phyloP scores from a whole-genome alignment of 257 asterid species.

The Solanum pinnatisectum region DNA sequence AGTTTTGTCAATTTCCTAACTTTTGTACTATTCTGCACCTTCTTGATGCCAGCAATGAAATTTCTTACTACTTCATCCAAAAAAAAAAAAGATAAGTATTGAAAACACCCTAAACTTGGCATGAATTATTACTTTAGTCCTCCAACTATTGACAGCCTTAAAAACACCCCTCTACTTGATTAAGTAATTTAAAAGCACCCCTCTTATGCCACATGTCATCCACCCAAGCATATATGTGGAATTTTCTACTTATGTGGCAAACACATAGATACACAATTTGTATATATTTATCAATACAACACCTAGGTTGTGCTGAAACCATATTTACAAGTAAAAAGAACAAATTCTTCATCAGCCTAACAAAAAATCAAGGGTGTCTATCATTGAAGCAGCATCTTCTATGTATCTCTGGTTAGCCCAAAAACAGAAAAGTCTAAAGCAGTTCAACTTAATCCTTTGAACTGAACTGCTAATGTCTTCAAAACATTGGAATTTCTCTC shows the following conservation, averaged over 20 bases:
- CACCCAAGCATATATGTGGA: no score
- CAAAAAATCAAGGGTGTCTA: not conserved
- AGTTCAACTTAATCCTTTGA: not conserved
- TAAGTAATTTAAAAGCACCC: no score
- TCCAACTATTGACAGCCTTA: no score
- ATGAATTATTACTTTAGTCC: no score
- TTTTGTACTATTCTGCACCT: not conserved
- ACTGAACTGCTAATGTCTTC: not conserved
- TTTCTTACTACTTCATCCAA: not conserved
- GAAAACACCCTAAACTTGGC: no score
- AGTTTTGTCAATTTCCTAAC: not conserved
- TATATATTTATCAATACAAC: no score
- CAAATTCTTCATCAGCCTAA: not conserved
- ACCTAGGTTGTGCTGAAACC: not conserved
- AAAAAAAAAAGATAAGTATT: no score
- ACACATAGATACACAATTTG: not conserved
- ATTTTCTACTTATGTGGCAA: no score
- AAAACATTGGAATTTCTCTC: not conserved
- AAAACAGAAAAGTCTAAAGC: not conserved
- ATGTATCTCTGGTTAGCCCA: not conserved
- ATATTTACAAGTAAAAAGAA: not conserved
- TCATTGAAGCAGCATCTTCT: not conserved
- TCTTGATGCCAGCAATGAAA: not conserved
- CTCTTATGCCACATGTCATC: no score
- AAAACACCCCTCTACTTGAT: no score